Base-by-base conservation (phyloP, 2,329 filamentous ascomycete genomes). In the Cercospora berteroae region DNA sequence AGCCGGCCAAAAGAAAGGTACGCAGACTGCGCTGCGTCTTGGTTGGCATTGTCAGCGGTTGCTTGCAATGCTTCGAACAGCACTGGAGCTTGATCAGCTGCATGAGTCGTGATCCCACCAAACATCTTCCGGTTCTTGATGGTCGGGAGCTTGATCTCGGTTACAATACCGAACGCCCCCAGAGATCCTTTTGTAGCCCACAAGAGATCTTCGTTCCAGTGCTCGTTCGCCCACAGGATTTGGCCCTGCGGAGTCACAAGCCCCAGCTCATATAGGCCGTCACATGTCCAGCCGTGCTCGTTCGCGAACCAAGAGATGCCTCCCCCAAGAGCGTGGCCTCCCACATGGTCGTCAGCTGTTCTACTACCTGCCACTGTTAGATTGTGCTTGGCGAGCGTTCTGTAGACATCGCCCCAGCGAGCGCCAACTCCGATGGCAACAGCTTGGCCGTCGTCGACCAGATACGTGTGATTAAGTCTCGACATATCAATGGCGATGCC, bases 301-400 rank as follows among this genome's bases (percentile, higher is more conserved):
- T 79, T 79, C 1, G 81, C 78, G 70, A 84, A 82, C 75, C 80
- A 86, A 1, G 82, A 83, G 29, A 85, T 81, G 6, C 85, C 85
- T 23, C 74, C 74, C 8, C 82, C 82, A 0, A 84, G 79, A 4
- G 81, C 71, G 27, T 83, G 76, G 1, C 83, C 83, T 4, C 79
- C 77, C 1, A 84, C 81, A 13, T 82, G 82, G 7, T 83, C 80
- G 13, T 77, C 72, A 0, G 80, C 75, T 13, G 79, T 78, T 12
- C 84, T 79, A 0, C 83, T 82, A 0, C 83, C 83, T 0, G 80
- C 77, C 1, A 83, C 82, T 0, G 79, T 77, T 23, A 83, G 72
- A 2, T 78, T 78, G 42, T 80, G 67, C 3, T 75, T 73, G 7
- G 83, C 81, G 1, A 85, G 77, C 2, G 62, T 70, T 0, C 68